Conservation (phyloP, 2,329 filamentous ascomycete genomes). For the Thielaviopsis euricoi region DNA sequence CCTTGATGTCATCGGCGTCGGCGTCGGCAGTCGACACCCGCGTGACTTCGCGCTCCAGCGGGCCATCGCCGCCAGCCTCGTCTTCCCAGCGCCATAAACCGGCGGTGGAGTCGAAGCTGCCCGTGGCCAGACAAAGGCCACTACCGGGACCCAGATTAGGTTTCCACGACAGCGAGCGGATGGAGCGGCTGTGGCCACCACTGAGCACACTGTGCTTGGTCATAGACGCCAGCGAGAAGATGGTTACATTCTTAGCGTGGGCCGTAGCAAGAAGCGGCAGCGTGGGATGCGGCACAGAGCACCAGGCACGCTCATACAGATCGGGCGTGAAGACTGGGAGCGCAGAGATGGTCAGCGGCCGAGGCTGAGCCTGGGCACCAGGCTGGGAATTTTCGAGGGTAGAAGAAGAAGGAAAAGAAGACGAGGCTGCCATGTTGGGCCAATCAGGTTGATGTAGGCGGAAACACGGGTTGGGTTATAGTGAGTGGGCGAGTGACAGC, state of each 20-base stretch:
- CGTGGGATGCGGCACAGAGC: slow-evolving; percentile 67
- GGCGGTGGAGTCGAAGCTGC: slow-evolving; percentile 84
- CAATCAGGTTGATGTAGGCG: not conserved
- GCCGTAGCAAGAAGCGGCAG: slow-evolving; percentile 80
- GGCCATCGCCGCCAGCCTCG: slow-evolving; percentile 9
- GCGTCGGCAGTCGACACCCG: slow-evolving; percentile 14
- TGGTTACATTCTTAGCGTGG: slow-evolving; percentile 69
- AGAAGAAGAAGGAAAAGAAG: too few species aligned
- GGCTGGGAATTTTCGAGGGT: not conserved
- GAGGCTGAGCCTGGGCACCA: not conserved
- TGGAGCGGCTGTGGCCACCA: slow-evolving; percentile 78
- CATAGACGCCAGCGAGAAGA: slow-evolving; percentile 76
- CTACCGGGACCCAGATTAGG: slow-evolving; percentile 44
- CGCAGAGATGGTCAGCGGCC: slow-evolving; percentile 15
- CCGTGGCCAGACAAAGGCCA: slow-evolving; percentile 70
- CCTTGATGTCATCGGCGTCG: slow-evolving; percentile 43
- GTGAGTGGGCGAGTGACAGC: too few species aligned
- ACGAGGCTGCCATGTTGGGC: not conserved
- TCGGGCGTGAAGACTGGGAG: slow-evolving; percentile 37
- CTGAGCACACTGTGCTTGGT: slow-evolving; percentile 62
- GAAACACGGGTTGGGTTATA: too few species aligned
- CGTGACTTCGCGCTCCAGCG: slow-evolving; percentile 13
- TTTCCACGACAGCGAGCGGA: slow-evolving; percentile 82
- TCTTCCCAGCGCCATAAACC: slow-evolving; percentile 59
- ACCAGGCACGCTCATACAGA: slow-evolving; percentile 64